Evolutionary conservation across 2,329 filamentous ascomycete species (phyloP).

Genomic region (Verticillium longisporum): DNA sequence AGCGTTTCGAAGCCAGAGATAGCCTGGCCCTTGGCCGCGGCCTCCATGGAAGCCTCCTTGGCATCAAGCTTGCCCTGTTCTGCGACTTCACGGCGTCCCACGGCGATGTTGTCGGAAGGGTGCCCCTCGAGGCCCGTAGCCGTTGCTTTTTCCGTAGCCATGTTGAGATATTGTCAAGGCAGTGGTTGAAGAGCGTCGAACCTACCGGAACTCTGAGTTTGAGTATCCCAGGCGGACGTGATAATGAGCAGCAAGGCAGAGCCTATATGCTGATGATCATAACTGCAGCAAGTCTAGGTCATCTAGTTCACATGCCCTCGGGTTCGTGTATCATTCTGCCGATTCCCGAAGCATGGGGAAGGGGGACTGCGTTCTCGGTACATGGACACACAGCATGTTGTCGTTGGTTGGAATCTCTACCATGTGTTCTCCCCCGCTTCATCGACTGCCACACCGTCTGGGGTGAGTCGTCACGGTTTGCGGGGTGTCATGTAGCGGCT

Average conservation of each 20-base stretch:
- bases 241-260: background rate
- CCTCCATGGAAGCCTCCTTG: constrained; percentile 8
- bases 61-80: background rate
- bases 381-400: background rate
- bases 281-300: background rate
- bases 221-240: too few relatives aligned
- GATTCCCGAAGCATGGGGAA: background rate
- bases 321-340: background rate
- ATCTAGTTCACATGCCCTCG: background rate
- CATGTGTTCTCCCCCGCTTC: background rate
- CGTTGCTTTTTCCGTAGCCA: background rate
- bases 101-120: background rate
- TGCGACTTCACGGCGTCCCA: background rate
- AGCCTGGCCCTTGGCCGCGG: constrained; percentile 17
- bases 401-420: background rate
- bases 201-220: too few relatives aligned
- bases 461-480: too few relatives aligned
- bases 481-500: too few relatives aligned
- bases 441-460: too few relatives aligned
- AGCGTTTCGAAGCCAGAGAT: constrained; percentile 19
- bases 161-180: background rate
- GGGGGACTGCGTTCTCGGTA: background rate
- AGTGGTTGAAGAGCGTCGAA: background rate
- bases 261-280: background rate
- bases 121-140: background rate